Evolutionary conservation across 345 rosid species (phyloP).

Genomic region (Arabidopsis arenosa): DNA sequence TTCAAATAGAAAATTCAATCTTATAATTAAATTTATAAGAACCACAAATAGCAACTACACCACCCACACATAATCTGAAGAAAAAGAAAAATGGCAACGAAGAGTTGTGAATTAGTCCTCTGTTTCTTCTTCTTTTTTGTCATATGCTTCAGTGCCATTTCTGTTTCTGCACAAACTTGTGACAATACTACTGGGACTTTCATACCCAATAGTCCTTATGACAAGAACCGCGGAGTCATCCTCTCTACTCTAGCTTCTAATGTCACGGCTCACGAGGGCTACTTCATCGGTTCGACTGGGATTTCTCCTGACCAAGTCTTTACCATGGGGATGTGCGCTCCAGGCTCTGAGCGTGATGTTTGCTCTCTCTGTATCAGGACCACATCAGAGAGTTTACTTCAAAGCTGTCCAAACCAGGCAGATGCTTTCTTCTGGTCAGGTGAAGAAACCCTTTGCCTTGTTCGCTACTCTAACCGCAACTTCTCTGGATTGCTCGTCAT

Average conservation of each 20-base stretch:
- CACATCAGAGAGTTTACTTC: conserved; percentile 6
- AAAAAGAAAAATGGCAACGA: conserved; percentile 23
- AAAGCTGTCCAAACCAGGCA: conserved; percentile 37
- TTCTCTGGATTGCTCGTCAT: not conserved
- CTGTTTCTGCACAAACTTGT: conserved; percentile 32
- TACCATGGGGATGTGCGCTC: not conserved
- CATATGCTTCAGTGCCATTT: conserved; percentile 20
- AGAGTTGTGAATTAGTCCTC: conserved; percentile 21
- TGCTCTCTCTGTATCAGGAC: conserved; percentile 44
- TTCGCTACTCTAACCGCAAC: conserved; percentile 40
- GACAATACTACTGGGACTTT: not conserved
- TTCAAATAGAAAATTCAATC: not conserved
- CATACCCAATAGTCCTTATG: conserved; percentile 41
- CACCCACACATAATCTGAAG: not conserved
- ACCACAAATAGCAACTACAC: not conserved
- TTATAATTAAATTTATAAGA: not conserved
- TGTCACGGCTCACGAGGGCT: not conserved
- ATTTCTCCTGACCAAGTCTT: not conserved
- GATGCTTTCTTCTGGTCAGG: conserved; percentile 47
- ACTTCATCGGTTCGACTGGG: conserved; percentile 17
- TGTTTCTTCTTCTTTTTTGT: conserved; percentile 15
- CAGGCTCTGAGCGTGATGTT: conserved; percentile 1
- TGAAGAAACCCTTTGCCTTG: conserved; percentile 22
- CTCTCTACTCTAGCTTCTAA: conserved; percentile 35
- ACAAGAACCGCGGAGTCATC: conserved; percentile 35